Evolutionary conservation across 805 yeast species (phyloP), one percentile per base, ranked within the genome.

Genomic region (Cyberlindnera maclurae): DNA sequence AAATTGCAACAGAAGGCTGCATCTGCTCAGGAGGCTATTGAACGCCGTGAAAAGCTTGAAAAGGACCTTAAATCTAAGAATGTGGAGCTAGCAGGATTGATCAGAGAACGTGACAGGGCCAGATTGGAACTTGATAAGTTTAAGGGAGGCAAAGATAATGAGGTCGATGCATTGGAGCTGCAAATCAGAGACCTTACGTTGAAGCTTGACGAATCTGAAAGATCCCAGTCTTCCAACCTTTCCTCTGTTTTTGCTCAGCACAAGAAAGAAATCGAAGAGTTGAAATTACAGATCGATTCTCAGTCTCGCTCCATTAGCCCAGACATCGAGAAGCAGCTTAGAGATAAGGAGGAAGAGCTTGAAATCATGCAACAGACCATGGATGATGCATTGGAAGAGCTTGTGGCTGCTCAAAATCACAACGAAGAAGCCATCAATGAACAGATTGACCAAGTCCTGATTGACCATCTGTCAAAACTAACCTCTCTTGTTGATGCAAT

Each of bases 21-120:
- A 12, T 73, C 79, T 31, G 96, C 96, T 10, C 95, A 87, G 57
- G 96, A 88, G 62, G 83, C 95, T 0, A 75, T 88, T 45, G 82
- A 82, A 46, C 82, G 79, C 60, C 77, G 88, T 48, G 96, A 88
- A 53, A 77, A 76, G 54, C 63, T 83, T 28, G 96, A 88, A 54
- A 73, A 83, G 40, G 96, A 88, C 43, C 65, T 87, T 58, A 87
- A 85, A 57, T 73, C 89, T 12, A 88, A 88, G 62, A 87, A 85
- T 56, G 70, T 87, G 32, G 96, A 87, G 60, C 69, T 87, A 44
- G 95, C 95, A 1, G 95, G 86, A 50, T 70, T 87, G 50, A 88
- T 88, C 40, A 73, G 93, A 44, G 96, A 87, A 57, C 76, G 96
- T 41, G 96, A 87, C 55, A 72, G 95, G 34, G 94, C 95, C 1